These are phyloP conservation scores for Forsythia viridissima DNA, from an alignment of 257 asterid species.

Conservation along the genomic window DNA sequence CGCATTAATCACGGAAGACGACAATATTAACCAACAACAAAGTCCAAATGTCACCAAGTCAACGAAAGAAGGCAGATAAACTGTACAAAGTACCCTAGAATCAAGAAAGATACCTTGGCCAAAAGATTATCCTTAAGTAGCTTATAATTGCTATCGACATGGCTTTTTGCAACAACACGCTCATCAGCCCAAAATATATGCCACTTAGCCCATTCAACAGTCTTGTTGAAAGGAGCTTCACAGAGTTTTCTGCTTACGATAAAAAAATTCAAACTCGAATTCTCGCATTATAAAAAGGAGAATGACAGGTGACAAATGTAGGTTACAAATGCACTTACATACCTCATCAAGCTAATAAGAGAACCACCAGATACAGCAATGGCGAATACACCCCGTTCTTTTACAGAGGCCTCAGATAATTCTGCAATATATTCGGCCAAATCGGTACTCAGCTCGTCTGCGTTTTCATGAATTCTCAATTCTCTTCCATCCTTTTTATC, in stretches of 20 bases:
- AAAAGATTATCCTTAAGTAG: slow-evolving; percentile 72
- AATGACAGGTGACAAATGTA: not conserved
- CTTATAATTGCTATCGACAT: slow-evolving; percentile 90
- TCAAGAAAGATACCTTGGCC: slow-evolving; percentile 65
- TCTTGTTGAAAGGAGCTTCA: slow-evolving; percentile 85
- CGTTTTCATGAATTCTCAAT: slow-evolving; percentile 65
- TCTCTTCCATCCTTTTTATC: slow-evolving; percentile 60
- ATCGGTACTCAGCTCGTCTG: slow-evolving; percentile 63
- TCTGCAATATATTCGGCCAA: slow-evolving; percentile 91
- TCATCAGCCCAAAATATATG: slow-evolving; percentile 87
- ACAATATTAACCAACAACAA: not conserved
- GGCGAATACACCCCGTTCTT: slow-evolving; percentile 81
- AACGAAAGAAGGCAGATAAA: not conserved
- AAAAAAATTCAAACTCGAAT: not conserved
- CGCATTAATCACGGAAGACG: not conserved
- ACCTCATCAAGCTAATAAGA: slow-evolving; percentile 78
- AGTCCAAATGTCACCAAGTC: not conserved
- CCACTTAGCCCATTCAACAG: slow-evolving; percentile 98
- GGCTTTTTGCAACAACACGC: slow-evolving; percentile 89
- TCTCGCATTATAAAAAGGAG: not conserved
- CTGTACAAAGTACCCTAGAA: not conserved
- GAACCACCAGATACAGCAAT: slow-evolving; percentile 95
- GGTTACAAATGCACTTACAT: slow-evolving; percentile 24
- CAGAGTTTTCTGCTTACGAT: slow-evolving; percentile 70
- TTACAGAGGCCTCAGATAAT: slow-evolving; percentile 80